These are phyloP conservation scores for Geosiphon pyriformis DNA, from an alignment of 192 early-diverging fungal species.

Conservation along the genomic window DNA sequence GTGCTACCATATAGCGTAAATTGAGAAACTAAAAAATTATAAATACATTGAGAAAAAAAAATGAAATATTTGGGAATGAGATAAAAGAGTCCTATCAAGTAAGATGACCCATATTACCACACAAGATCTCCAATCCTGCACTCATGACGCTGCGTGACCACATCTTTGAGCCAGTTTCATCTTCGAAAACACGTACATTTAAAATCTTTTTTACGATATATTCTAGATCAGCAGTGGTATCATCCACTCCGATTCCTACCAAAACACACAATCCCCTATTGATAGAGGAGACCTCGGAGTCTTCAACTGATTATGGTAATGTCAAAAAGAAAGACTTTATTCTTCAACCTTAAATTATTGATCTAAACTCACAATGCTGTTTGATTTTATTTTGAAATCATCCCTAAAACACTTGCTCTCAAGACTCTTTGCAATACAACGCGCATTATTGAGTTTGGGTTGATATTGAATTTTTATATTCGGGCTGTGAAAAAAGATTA, in stretches of 20 bases:
- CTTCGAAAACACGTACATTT: constrained; percentile 72
- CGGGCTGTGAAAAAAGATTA: no score
- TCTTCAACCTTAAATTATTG: background rate
- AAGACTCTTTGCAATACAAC: constrained; percentile 38
- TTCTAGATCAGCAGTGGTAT: constrained; percentile 71
- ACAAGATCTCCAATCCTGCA: constrained; percentile 66
- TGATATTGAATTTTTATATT: background rate
- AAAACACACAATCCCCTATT: constrained; percentile 72
- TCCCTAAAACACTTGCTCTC: constrained; percentile 39
- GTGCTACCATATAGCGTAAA: constrained; percentile 88
- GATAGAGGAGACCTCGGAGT: constrained; percentile 71
- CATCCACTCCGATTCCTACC: constrained; percentile 62
- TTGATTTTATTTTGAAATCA: background rate
- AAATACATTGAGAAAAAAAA: background rate
- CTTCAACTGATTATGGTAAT: constrained; percentile 51
- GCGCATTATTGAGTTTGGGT: constrained; percentile 6
- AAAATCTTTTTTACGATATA: constrained; percentile 84
- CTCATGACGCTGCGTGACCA: constrained; percentile 83
- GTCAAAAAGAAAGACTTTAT: background rate
- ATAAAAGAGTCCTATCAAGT: background rate
- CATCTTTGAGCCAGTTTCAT: constrained; percentile 49
- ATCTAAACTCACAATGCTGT: background rate
- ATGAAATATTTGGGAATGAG: background rate
- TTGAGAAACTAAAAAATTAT: constrained; percentile 64
- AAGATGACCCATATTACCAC: constrained; percentile 59